Base-by-base conservation (phyloP, 495 filamentous ascomycete species). In the Annulohypoxylon moriforme region DNA sequence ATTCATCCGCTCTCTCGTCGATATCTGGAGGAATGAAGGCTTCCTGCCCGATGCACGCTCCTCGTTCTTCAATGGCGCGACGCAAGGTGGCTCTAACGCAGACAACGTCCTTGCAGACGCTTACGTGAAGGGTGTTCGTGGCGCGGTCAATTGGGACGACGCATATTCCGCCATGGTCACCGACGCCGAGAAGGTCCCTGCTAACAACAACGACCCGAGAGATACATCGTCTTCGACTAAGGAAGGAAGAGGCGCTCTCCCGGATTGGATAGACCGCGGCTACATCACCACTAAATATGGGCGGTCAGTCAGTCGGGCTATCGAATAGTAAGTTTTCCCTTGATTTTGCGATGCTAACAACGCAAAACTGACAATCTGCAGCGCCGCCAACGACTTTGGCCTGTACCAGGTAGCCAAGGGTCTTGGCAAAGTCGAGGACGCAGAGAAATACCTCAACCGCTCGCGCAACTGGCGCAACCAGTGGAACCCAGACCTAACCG, bases 51-150 rank as follows among this genome's bases (percentile, higher is more conserved):
- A 91, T 69, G 87, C 78, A 1, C 85, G 88, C n/a, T 90, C 88
- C 4, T 89, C 87, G 11, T 91, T 92, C 76, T 92, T 85, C 79
- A 93, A 92, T 66, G 91, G 91, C 49, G 83, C 86, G 11, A 85
- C 84, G 1, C 91, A 94, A 70, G 91, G 91, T 6, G 91, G 91
- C 7, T 92, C 88, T 6, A 92, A 93, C 68, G 87, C 88, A 1
- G 91, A 94, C 76, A 92, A 91, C 66, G 82, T 94, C 7, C 84
- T 94, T 24, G 91, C 91, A 0, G 91, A 94, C 72, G 90, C 91
- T 1, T 93, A 89, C 67, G 87, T 93, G 34, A 93, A 93, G 64
- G 89, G 90, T 1, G 87, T 93, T 20, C 81, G 86, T 10, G 81
- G 77, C 3, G 81, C 77, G n/a, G 79, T 93, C 8, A 83, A 93